Evolutionary conservation across 306 rosid species (phyloP).

Genomic region (Dicorynia guianensis): DNA sequence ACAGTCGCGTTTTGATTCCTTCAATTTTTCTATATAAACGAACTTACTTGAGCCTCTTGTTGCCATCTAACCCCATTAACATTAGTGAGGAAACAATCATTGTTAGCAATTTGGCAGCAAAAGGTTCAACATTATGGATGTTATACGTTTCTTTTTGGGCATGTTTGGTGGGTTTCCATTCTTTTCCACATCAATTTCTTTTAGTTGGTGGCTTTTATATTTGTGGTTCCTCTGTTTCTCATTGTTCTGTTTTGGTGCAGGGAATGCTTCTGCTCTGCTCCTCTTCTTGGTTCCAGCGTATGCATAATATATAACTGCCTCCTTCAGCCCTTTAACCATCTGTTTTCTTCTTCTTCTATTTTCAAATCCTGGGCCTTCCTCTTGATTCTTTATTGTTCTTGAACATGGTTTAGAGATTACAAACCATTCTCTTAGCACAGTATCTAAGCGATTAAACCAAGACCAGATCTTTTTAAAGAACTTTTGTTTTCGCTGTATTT

Average conservation of each 20-base stretch:
- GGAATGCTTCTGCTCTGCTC: conserved; percentile 66
- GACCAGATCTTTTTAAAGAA: too few species aligned
- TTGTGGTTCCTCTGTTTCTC: background rate
- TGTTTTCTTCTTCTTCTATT: background rate
- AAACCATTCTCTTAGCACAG: too few species aligned
- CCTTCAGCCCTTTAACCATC: background rate
- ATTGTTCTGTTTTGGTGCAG: conserved; percentile 34
- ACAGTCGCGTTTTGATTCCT: background rate
- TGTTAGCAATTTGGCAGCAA: background rate
- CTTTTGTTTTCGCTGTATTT: too few species aligned
- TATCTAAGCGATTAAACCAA: too few species aligned
- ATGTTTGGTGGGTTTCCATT: conserved; percentile 41
- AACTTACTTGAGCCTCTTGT: background rate
- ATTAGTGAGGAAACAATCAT: background rate
- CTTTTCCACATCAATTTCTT: background rate
- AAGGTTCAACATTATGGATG: conserved; percentile 39
- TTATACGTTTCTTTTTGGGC: conserved; percentile 53
- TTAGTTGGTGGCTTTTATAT: background rate
- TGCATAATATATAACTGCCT: background rate
- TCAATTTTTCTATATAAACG: conserved; percentile 4
- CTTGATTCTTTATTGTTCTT: too few species aligned
- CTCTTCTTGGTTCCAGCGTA: conserved; percentile 71
- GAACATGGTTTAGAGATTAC: too few species aligned
- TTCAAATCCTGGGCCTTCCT: background rate
- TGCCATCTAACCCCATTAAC: background rate